These are phyloP conservation scores for Fistulifera pelliculosa DNA, from an alignment of 108 stramenopile genomes.

Conservation along the genomic window DNA sequence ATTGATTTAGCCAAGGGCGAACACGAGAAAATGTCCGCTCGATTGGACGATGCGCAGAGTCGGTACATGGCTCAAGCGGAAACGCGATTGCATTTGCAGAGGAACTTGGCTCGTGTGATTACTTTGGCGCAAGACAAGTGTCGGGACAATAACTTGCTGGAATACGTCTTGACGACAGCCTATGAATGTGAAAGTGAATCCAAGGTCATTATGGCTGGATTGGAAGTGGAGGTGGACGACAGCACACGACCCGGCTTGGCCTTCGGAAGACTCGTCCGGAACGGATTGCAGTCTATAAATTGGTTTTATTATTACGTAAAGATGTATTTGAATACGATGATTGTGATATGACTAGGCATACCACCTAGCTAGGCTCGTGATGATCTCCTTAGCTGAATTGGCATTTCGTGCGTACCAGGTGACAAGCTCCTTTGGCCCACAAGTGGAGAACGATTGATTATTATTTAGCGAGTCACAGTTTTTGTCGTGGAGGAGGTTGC, in stretches of 20 bases:
- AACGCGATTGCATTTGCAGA: slow-evolving; percentile 43
- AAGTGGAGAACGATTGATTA: too few relatives aligned
- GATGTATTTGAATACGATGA: too few relatives aligned
- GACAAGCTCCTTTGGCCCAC: too few relatives aligned
- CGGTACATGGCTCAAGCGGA: slow-evolving; percentile 62
- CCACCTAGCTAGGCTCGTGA: too few relatives aligned
- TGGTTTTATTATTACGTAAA: too few relatives aligned
- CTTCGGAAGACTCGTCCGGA: too few relatives aligned
- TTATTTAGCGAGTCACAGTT: too few relatives aligned
- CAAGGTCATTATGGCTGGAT: slow-evolving; percentile 30
- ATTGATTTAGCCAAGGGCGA: slow-evolving; percentile 36
- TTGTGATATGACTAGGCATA: too few relatives aligned
- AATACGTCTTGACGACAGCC: slow-evolving; percentile 21
- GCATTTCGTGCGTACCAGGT: too few relatives aligned
- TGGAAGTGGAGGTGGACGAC: slow-evolving; percentile 11
- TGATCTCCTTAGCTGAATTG: too few relatives aligned
- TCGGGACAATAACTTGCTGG: slow-evolving; percentile 14
- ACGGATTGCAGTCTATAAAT: too few relatives aligned
- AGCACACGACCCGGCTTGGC: background rate
- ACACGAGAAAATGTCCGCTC: slow-evolving; percentile 39
- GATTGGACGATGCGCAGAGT: slow-evolving; percentile 51
- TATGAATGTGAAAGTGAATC: slow-evolving; percentile 33
- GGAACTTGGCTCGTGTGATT: slow-evolving; percentile 37
- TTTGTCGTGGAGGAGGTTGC: too few relatives aligned
- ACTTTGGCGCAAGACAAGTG: slow-evolving; percentile 42